phyloP scores from a whole-genome alignment of 2,329 filamentous ascomycete genomes.

The Stachybotrys echinatus region DNA sequence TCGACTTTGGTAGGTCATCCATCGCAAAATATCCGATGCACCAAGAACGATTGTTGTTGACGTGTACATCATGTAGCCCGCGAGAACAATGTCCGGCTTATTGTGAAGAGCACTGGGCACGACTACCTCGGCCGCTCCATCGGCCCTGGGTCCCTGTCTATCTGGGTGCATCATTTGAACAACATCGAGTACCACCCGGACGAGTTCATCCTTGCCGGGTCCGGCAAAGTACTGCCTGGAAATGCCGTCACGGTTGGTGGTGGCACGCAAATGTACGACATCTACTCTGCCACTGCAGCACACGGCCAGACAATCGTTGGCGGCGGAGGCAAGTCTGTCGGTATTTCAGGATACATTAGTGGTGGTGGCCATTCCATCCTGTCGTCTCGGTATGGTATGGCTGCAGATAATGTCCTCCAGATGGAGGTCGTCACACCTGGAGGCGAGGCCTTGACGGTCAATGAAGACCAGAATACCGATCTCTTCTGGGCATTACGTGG shows the following conservation, averaged over 20 bases:
- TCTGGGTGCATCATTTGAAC: conserved; percentile 48
- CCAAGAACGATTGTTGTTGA: not conserved
- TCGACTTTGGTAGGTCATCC: conserved; percentile 37
- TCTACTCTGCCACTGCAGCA: conserved; percentile 38
- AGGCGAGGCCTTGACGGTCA: conserved; percentile 45
- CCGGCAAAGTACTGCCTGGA: conserved; percentile 33
- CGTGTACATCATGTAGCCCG: conserved; percentile 25
- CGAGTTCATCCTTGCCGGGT: conserved; percentile 35
- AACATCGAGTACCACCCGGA: conserved; percentile 29
- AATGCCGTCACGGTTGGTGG: conserved; percentile 47
- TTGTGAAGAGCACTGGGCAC: conserved; percentile 35
- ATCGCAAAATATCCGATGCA: not conserved
- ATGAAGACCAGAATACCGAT: conserved; percentile 47
- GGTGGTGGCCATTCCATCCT: conserved; percentile 57
- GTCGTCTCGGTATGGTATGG: conserved; percentile 50
- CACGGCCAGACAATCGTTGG: conserved; percentile 46
- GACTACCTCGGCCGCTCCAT: conserved; percentile 39
- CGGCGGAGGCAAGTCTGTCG: conserved; percentile 50
- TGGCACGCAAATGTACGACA: conserved; percentile 44
- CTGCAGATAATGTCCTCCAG: conserved; percentile 55
- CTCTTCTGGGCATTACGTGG: conserved; percentile 62
- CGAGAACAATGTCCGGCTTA: conserved; percentile 34
- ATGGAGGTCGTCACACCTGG: conserved; percentile 49
- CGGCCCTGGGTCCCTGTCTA: conserved; percentile 44
- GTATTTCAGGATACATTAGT: conserved; percentile 54